Evolutionary conservation across 2,329 filamentous ascomycete species (phyloP).

Genomic region (Sporothrix schenckii): DNA sequence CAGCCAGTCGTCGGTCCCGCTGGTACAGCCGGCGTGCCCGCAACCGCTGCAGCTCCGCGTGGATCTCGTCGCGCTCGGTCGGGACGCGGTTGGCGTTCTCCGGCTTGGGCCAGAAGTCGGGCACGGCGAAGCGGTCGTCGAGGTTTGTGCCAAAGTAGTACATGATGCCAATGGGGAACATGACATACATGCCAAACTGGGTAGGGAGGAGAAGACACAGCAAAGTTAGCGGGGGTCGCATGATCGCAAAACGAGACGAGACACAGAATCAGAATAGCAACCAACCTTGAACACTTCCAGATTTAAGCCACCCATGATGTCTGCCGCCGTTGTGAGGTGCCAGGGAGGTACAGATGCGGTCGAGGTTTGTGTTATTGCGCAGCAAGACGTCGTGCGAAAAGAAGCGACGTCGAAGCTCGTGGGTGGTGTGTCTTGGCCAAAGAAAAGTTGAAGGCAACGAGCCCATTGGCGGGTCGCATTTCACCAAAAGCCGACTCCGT

Average conservation of each 20-base stretch:
- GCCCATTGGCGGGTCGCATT: conserved; percentile 24
- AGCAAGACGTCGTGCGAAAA: conserved; percentile 2
- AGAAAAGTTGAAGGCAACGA: conserved; percentile 20
- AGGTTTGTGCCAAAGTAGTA: conserved; percentile 99
- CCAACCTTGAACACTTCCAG: conserved; percentile 92
- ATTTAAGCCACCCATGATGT: conserved; percentile 77
- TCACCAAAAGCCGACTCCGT: conserved; percentile 9
- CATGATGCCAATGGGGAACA: conserved; percentile 99
- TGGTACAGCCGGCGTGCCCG: conserved; percentile 69
- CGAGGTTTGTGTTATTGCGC: not conserved
- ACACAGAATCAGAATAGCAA: conserved; percentile 20
- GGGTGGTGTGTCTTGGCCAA: conserved; percentile 1
- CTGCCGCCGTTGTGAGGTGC: not conserved
- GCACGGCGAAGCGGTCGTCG: conserved; percentile 84
- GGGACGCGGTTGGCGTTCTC: conserved; percentile 77
- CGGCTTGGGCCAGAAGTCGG: conserved; percentile 89
- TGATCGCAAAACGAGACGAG: not conserved
- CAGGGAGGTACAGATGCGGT: not conserved
- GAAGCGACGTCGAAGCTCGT: not conserved
- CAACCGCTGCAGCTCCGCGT: conserved; percentile 75
- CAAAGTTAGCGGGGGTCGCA: not conserved
- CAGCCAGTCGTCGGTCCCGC: conserved; percentile 64
- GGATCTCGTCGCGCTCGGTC: conserved; percentile 78
- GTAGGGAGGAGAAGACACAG: not conserved
- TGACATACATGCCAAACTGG: conserved; percentile 96